These are phyloP conservation scores for Chalaropsis ovoidea DNA, from an alignment of 2,329 filamentous ascomycete genomes.

Conservation along the genomic window DNA sequence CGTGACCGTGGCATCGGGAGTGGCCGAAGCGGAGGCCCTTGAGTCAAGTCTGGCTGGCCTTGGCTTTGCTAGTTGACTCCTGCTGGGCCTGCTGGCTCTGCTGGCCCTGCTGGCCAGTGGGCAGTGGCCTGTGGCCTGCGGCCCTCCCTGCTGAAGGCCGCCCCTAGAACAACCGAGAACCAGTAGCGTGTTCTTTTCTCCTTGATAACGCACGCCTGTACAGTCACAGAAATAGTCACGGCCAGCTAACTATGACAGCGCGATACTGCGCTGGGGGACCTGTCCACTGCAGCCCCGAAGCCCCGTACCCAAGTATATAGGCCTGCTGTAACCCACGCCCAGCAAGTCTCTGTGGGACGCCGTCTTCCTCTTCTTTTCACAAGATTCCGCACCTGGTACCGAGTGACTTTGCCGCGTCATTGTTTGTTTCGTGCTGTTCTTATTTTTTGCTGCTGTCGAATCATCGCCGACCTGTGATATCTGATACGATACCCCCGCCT, in stretches of 20 bases:
- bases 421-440: neutral
- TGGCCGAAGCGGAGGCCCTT: conserved; percentile 5
- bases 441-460: neutral
- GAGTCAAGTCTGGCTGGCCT: neutral
- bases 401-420: neutral
- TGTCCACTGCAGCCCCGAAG: neutral
- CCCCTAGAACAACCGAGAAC: neutral
- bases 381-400: neutral
- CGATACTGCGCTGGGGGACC: neutral
- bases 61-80: neutral
- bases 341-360: neutral
- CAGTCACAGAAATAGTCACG: conserved; percentile 7
- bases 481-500: neutral
- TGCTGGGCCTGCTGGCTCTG: no score
- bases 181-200: conserved; percentile 11
- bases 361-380: neutral
- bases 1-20: neutral
- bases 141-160: neutral
- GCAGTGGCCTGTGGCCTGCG: no score
- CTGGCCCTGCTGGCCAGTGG: no score
- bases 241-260: neutral
- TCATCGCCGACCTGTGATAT: neutral
- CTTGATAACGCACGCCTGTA: neutral
- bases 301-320: conserved; percentile 7
- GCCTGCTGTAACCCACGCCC: neutral